Base-by-base conservation (phyloP, 768 basidiomycete species). In the Clathrus columnatus region DNA sequence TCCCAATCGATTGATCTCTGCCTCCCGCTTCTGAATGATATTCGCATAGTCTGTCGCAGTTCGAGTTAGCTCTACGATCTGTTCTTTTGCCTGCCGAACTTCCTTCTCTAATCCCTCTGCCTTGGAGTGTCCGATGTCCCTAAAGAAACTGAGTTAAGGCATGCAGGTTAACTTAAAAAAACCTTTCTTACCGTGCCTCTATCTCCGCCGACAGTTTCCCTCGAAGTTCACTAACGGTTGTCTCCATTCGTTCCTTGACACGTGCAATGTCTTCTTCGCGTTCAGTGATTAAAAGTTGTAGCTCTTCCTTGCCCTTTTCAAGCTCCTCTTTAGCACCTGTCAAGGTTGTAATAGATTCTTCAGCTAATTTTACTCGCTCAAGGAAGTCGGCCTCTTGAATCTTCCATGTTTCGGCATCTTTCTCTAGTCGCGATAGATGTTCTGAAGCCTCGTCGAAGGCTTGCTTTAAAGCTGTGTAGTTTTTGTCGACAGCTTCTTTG, bases 371-470 rank as follows among this genome's bases (percentile, higher is more conserved):
- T 7, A 89, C 69, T 51, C 84, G 77, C 23, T 76, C 78, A 5
- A 71, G 63, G 4, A 92, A 72, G 53, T 85, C 85, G 0, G 65
- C 67, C 66, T 97, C 92, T 50, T 81, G 73, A 28, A 67, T 66
- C 27, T 69, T 70, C 84, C 85, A 87, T 16, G 77, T 76, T 54
- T 81, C 78, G 63, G 87, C 82, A 62, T 91, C 85, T 57, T 73
- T 69, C 70, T 97, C 94, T 30, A 95, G 70, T 0, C 84, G 78
- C 6, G 88, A 84, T 24, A 94, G 79, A 65, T 93, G 91, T 59
- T 91, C 85, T 0, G 89, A 87, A 18, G 91, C 91, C 61, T 91
- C 76, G 50, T 90, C 85, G 65, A 92, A 91, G 16, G 84, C 85
- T 48, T 77, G 72, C 24, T 82, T 77, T 49, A 91, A 73, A 14